phyloP scores from a whole-genome alignment of 2,329 filamentous ascomycete species.

The Xylaria sp. region DNA sequence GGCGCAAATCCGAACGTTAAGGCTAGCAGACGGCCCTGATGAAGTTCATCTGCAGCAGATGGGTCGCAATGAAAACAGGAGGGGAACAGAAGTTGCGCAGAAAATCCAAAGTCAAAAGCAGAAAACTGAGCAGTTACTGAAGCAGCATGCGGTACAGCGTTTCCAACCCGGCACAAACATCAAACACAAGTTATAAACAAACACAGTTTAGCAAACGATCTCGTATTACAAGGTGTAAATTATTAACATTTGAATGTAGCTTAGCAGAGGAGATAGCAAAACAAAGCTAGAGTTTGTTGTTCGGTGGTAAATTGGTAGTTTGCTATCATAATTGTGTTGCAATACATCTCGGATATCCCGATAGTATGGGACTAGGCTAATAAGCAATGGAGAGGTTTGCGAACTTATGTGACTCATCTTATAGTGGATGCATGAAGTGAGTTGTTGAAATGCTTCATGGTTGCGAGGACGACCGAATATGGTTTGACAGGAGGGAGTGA shows the following conservation, averaged over 20 bases:
- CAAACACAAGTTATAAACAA: conserved; percentile 57
- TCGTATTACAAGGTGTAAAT: conserved; percentile 12
- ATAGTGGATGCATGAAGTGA: conserved; percentile 43
- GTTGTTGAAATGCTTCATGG: conserved; percentile 39
- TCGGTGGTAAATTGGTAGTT: not conserved
- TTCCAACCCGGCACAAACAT: conserved; percentile 65
- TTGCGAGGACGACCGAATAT: conserved; percentile 39
- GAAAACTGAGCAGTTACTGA: conserved; percentile 73
- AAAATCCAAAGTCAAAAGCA: conserved; percentile 72
- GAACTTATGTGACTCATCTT: conserved; percentile 48
- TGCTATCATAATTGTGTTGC: not conserved
- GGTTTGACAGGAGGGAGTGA: conserved; percentile 34
- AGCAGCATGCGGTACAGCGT: conserved; percentile 61
- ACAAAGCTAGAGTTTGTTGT: not conserved
- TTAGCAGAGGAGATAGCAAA: not conserved
- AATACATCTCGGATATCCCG: conserved; percentile 12
- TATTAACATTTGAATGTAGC: conserved; percentile 22
- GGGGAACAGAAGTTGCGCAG: conserved; percentile 67
- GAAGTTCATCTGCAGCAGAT: conserved; percentile 91
- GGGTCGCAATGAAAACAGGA: conserved; percentile 82
- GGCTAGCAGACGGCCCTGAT: conserved; percentile 92
- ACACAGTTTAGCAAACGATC: conserved; percentile 12
- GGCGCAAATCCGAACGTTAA: conserved; percentile 81
- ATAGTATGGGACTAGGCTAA: not conserved
- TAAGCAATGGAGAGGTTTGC: conserved; percentile 45